Conservation (phyloP, 73 alveolate genomes). For the Paramecium sexaurelia region DNA sequence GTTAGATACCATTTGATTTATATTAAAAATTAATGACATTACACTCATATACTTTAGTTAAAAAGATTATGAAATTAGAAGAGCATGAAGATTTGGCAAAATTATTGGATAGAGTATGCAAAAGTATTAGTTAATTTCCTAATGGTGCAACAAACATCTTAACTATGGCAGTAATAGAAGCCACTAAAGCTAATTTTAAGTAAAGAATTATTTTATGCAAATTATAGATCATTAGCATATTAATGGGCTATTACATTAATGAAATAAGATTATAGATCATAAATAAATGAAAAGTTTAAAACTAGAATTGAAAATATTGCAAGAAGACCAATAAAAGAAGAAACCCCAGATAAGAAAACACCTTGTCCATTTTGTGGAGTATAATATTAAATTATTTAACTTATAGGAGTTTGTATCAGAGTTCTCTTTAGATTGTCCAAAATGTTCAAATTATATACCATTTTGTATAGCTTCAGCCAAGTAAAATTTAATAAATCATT, state of each 20-base stretch:
- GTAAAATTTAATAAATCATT: not conserved
- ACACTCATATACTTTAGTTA: constrained; percentile 96
- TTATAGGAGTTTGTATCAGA: constrained; percentile 89
- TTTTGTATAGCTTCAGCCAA: constrained; percentile 98
- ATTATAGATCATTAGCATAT: constrained; percentile 82
- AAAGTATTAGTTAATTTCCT: constrained; percentile 97
- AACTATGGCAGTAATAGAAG: constrained; percentile 98
- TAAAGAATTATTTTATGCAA: not conserved
- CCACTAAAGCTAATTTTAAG: constrained; percentile 96
- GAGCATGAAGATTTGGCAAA: constrained; percentile 82
- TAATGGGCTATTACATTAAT: constrained; percentile 98
- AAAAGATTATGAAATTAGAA: constrained; percentile 15
- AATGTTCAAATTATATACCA: constrained; percentile 96
- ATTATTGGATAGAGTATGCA: constrained; percentile 93
- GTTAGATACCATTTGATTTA: constrained; percentile 89
- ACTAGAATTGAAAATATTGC: constrained; percentile 92
- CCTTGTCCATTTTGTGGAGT: constrained; percentile 96
- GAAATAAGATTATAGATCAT: constrained; percentile 95
- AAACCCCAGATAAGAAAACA: constrained; percentile 84
- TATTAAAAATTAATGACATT: constrained; percentile 92
- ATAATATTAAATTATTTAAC: not conserved
- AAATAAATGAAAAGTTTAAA: constrained; percentile 92
- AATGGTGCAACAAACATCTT: constrained; percentile 97
- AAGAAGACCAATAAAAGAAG: constrained; percentile 93
- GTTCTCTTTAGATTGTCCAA: constrained; percentile 88